Conservation (phyloP, 176 grass and related monocot species). For the Dendrocalamus sinicus region DNA sequence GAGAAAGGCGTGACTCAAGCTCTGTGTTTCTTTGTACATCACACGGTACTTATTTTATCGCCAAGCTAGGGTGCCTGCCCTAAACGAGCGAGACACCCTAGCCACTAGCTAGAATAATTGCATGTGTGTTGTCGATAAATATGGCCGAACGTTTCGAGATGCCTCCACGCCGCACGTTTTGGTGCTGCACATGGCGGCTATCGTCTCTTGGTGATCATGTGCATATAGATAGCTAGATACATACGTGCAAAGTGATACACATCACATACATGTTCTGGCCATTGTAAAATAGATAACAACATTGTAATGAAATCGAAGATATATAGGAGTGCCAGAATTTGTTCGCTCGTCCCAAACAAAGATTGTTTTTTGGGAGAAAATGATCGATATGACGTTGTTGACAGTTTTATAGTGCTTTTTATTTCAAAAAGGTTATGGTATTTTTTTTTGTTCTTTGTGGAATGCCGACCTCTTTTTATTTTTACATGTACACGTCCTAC, state of each 20-base stretch:
- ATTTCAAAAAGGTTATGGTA: too few species aligned
- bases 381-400: too few species aligned
- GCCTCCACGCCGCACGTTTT: conserved; percentile 11
- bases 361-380: neutral
- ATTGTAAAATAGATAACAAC: neutral
- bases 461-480: too few species aligned
- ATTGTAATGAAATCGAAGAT: neutral
- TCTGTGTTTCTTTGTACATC: too few species aligned
- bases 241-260: neutral
- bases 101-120: neutral
- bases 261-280: neutral
- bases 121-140: conserved; percentile 12
- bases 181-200: conserved; percentile 20
- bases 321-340: neutral
- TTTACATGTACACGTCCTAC: too few species aligned
- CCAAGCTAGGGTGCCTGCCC: neutral
- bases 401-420: too few species aligned
- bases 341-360: neutral
- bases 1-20: too few species aligned
- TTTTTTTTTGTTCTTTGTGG: too few species aligned
- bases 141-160: neutral
- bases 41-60: too few species aligned
- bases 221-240: neutral
- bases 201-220: neutral
- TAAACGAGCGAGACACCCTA: neutral